A percentile compares a stretch with the other conserved stretches of the same genome.
Evolutionary conservation across 768 basidiomycete species (phyloP).

Genomic region (Sporobolomyces pararoseus): DNA sequence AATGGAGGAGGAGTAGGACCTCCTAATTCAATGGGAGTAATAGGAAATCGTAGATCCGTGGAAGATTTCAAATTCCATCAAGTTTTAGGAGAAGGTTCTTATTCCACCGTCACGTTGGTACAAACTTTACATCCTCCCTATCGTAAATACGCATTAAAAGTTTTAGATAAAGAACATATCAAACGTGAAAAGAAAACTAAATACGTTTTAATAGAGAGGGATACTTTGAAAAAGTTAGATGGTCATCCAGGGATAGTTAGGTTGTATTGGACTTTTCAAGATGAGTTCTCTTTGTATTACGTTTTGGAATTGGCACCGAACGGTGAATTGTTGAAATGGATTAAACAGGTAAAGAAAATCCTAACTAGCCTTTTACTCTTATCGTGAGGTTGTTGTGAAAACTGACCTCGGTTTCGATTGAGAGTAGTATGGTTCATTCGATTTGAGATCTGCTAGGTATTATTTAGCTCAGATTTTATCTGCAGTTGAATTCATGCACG

Average conservation of each 20-base stretch:
- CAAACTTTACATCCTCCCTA: constrained; percentile 50
- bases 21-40: constrained; percentile 29
- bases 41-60: constrained; percentile 23
- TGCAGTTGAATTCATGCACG: constrained; percentile 84
- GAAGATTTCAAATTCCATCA: constrained; percentile 71
- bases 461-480: constrained; percentile 88
- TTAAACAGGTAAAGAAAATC: constrained; percentile 51
- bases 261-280: constrained; percentile 79
- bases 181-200: constrained; percentile 69
- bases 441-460: constrained; percentile 67
- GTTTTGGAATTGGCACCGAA: constrained; percentile 53
- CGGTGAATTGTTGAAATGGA: constrained; percentile 51
- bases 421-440: constrained; percentile 81
- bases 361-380: no score
- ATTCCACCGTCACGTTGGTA: constrained; percentile 58
- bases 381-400: no score
- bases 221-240: constrained; percentile 56
- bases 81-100: constrained; percentile 75
- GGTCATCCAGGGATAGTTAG: constrained; percentile 78
- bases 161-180: constrained; percentile 78
- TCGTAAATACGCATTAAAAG: constrained; percentile 70
- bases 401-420: no score
- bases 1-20: neutral
- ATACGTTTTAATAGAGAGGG: constrained; percentile 75
- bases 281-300: constrained; percentile 68